Percentiles rank a stretch among this genome's conserved stretches.
phyloP scores from a whole-genome alignment of 2,329 filamentous ascomycete species.

The Fusarium cyanostomum region DNA sequence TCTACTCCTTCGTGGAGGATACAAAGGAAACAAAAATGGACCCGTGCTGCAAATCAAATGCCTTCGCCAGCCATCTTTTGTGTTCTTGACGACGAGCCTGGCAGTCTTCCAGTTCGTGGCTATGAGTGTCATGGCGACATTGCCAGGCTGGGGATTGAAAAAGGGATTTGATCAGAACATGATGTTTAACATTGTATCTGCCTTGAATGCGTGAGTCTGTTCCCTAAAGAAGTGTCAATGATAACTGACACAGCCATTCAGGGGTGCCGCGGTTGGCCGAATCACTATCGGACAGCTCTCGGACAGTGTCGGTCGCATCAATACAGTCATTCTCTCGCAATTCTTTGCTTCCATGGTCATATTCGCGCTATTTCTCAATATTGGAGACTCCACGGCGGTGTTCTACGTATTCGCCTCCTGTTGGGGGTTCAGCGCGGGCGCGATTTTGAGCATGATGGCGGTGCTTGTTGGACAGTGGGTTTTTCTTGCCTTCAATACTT shows the following conservation, averaged over 20 bases:
- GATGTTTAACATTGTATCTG: constrained; percentile 13
- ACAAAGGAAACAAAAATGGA: background rate
- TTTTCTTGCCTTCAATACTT: too few relatives aligned
- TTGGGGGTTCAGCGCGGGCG: constrained; percentile 10
- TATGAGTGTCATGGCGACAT: constrained; percentile 10
- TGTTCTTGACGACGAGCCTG: constrained; percentile 12
- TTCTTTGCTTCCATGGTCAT: background rate
- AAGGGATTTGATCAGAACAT: background rate
- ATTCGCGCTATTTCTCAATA: constrained; percentile 12
- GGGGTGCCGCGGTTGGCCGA: constrained; percentile 6
- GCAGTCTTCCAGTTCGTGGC: constrained; percentile 6
- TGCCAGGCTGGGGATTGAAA: constrained; percentile 8
- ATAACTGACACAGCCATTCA: background rate
- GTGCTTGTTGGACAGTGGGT: constrained; percentile 13
- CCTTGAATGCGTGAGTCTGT: constrained; percentile 11
- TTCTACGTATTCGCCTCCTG: constrained; percentile 8
- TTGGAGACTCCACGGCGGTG: background rate
- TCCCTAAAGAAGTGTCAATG: background rate
- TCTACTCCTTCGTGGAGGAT: background rate
- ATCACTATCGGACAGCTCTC: background rate
- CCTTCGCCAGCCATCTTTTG: constrained; percentile 3
- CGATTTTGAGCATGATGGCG: constrained; percentile 7
- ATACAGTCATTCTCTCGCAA: constrained; percentile 9
- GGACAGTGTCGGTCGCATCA: constrained; percentile 15
- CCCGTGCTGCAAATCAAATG: background rate